Base-by-base conservation (phyloP, 441 rosid genomes). In the Aquilaria agallochum region DNA sequence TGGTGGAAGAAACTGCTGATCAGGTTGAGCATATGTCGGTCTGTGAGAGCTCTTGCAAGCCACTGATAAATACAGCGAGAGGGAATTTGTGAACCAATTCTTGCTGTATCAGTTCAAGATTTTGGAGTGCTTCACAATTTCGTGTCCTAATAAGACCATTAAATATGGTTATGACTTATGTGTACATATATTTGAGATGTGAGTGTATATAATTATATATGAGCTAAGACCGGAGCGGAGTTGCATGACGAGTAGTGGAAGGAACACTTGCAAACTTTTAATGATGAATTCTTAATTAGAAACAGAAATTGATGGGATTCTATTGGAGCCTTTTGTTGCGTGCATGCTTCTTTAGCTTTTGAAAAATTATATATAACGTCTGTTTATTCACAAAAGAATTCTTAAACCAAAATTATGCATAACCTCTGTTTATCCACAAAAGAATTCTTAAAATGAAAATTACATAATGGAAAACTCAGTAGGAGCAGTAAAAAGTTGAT, bases 41-140 rank as follows among this genome's bases (percentile, higher is more conserved):
- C 56, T 72, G 82, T 63, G 95, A 85, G 78, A 87, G 93, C 75
- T 87, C 90, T 62, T 85, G 74, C 31, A 90, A 88, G 67, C 93
- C 97, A 67, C 78, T 88, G 53, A 95, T 83, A 63, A 79, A 77
- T 53, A 66, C 83, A 55, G 65, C 68, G 44, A 67, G 72, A 15
- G 52, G 66, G 50, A 61, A 59, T 42, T 33, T 56, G 51, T 72
- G 73, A 72, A 50, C 53, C 59, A 59, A 27, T 14, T 31, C 53
- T 59, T 57, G 48, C 48, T 34, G 11, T 51, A 10, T 27, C 53
- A 14, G 15, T 20, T 52, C 54, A 34, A 45, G 3, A n/a, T n/a
- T 53, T 46, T 6, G 3, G 44, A 11, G 31, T 50, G 15, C 13
- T 6, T 32, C 15, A 27, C 33, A 14, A 47, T 7, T 40, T 46